Evolutionary conservation across 495 filamentous ascomycete genomes (phyloP).

Genomic region (Penicillium steckii): DNA sequence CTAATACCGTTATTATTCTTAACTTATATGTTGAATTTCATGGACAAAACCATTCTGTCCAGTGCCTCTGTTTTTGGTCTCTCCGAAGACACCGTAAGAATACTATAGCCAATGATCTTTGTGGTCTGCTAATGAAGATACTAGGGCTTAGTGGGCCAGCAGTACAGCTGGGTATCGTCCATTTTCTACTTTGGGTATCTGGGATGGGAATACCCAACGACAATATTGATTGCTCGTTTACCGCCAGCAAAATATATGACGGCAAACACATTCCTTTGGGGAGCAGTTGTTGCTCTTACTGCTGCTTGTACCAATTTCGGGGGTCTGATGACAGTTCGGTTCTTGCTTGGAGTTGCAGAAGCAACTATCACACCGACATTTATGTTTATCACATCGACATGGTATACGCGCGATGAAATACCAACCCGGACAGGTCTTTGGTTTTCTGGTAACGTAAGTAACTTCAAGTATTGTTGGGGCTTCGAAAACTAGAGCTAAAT

Average conservation of each 20-base stretch:
- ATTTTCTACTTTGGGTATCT: slow-evolving; percentile 62
- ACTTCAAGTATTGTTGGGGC: background rate
- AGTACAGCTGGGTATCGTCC: slow-evolving; percentile 60
- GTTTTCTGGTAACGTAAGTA: slow-evolving; percentile 54
- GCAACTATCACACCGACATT: slow-evolving; percentile 47
- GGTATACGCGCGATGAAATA: slow-evolving; percentile 57
- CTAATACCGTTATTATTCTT: slow-evolving; percentile 42
- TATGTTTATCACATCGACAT: slow-evolving; percentile 42
- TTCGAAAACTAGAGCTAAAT: background rate
- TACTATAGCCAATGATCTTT: background rate
- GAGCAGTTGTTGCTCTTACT: slow-evolving; percentile 51
- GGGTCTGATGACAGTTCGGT: slow-evolving; percentile 38
- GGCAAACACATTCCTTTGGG: slow-evolving; percentile 56
- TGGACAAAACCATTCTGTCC: slow-evolving; percentile 56
- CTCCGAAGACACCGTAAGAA: slow-evolving; percentile 34
- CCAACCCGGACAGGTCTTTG: slow-evolving; percentile 59
- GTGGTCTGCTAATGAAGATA: slow-evolving; percentile 1
- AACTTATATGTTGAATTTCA: slow-evolving; percentile 44
- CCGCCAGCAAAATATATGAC: slow-evolving; percentile 55
- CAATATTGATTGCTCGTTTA: slow-evolving; percentile 53
- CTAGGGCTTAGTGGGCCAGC: slow-evolving; percentile 45
- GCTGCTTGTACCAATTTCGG: slow-evolving; percentile 37
- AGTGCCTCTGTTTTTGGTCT: slow-evolving; percentile 54
- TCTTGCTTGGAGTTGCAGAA: slow-evolving; percentile 52
- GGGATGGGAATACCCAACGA: slow-evolving; percentile 37